phyloP scores from a whole-genome alignment of 1,284 basidiomycete genomes.

The Ganoderma resinaceum region DNA sequence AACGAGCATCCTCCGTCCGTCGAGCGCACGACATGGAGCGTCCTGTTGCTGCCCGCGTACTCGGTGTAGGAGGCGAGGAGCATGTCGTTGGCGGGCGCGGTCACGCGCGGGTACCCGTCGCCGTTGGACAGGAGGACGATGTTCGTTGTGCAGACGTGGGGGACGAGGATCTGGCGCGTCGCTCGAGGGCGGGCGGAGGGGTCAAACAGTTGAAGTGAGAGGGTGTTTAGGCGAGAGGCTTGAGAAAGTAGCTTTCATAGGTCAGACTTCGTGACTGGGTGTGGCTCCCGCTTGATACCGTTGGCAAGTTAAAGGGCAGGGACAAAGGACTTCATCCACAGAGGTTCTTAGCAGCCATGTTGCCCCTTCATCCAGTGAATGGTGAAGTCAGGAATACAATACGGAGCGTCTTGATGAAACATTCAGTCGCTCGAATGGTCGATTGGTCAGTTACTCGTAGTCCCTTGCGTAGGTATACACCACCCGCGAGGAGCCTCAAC shows the following conservation, averaged over 20 bases:
- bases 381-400: not conserved
- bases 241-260: not conserved
- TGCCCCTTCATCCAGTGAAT: not conserved
- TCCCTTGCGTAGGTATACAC: not conserved
- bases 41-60: not conserved
- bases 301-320: not conserved
- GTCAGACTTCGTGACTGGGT: not conserved
- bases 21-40: slow-evolving; percentile 2
- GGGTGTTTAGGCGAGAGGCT: no score
- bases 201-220: no score
- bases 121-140: slow-evolving; percentile 11
- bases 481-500: not conserved
- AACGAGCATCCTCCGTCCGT: slow-evolving; percentile 11
- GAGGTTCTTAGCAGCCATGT: not conserved
- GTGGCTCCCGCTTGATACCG: not conserved
- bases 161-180: slow-evolving; percentile 75
- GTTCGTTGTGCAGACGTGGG: slow-evolving; percentile 63
- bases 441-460: not conserved
- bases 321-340: not conserved
- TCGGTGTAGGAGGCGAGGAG: slow-evolving; percentile 9
- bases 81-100: slow-evolving; percentile 4
- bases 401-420: not conserved
- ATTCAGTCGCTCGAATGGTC: not conserved
- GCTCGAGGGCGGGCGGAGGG: slow-evolving; percentile 56
- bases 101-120: slow-evolving; percentile 11